Percentiles rank a stretch among this genome's conserved stretches.
phyloP scores from a whole-genome alignment of 192 early-diverging fungal genomes.

The Backusella macrospora region DNA sequence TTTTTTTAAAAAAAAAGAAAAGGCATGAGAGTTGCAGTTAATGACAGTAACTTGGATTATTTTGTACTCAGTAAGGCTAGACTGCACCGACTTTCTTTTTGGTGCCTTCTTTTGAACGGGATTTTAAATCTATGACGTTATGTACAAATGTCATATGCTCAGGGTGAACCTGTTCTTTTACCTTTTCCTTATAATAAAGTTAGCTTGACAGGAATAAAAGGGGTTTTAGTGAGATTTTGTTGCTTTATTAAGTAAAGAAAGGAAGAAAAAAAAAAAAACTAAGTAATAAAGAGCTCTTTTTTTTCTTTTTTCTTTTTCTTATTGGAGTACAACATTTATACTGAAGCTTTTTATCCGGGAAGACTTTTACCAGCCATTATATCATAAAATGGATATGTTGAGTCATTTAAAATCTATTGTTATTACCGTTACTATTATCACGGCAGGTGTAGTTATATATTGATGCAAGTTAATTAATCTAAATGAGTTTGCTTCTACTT shows the following conservation, averaged over 20 bases:
- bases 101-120: background rate
- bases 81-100: conserved; percentile 4
- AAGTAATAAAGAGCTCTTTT: background rate
- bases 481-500: background rate
- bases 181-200: background rate
- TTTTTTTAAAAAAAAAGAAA: background rate
- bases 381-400: no score
- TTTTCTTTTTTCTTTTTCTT: background rate
- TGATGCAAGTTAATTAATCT: background rate
- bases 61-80: background rate
- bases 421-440: no score
- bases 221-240: background rate
- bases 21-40: background rate
- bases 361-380: background rate
- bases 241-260: background rate
- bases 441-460: no score
- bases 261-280: background rate
- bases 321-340: background rate
- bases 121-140: conserved; percentile 10
- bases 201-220: background rate
- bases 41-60: background rate
- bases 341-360: background rate
- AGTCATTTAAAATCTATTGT: no score
- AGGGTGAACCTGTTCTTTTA: background rate
- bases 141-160: background rate